Conservation (phyloP, 805 yeast species). For the Wickerhamiella brachini region DNA sequence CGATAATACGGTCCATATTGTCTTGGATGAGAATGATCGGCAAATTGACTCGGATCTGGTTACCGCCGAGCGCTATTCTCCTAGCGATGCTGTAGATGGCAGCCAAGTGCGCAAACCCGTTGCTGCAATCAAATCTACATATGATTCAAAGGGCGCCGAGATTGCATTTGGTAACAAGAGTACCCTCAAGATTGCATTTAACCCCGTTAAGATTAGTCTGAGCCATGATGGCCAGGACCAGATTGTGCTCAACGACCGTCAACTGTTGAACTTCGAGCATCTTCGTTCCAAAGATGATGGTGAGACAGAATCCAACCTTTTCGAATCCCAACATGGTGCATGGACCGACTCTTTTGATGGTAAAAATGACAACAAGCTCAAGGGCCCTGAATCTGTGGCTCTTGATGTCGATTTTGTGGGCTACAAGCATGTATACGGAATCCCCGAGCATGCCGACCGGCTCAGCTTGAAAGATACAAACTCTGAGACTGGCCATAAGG, state of each 20-base stretch:
- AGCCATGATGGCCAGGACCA: conserved; percentile 33
- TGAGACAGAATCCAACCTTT: conserved; percentile 31
- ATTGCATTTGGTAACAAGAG: conserved; percentile 18
- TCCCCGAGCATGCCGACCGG: conserved; percentile 90
- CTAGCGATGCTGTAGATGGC: not conserved
- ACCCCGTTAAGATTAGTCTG: conserved; percentile 40
- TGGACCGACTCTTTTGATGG: conserved; percentile 69
- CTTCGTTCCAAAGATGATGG: conserved; percentile 38
- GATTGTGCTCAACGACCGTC: conserved; percentile 51
- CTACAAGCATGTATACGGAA: conserved; percentile 65
- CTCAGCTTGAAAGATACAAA: conserved; percentile 60
- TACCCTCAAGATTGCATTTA: conserved; percentile 30
- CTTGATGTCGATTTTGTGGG: conserved; percentile 57
- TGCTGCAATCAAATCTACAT: not conserved
- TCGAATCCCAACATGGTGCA: conserved; percentile 51
- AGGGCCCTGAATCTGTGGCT: conserved; percentile 73
- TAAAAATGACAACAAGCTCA: conserved; percentile 43
- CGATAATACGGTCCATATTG: conserved; percentile 48
- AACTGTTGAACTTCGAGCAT: conserved; percentile 74
- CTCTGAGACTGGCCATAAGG: conserved; percentile 23
- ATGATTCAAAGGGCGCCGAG: not conserved
- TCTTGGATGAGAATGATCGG: conserved; percentile 48
- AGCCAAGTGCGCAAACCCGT: not conserved
- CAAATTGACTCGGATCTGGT: conserved; percentile 9
- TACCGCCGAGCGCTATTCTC: conserved; percentile 3